Percentiles rank a stretch among this genome's conserved stretches.
These are phyloP conservation scores for Magnolia sinica DNA, from an alignment of 164 flowering plant genomes.

Conservation along the genomic window DNA sequence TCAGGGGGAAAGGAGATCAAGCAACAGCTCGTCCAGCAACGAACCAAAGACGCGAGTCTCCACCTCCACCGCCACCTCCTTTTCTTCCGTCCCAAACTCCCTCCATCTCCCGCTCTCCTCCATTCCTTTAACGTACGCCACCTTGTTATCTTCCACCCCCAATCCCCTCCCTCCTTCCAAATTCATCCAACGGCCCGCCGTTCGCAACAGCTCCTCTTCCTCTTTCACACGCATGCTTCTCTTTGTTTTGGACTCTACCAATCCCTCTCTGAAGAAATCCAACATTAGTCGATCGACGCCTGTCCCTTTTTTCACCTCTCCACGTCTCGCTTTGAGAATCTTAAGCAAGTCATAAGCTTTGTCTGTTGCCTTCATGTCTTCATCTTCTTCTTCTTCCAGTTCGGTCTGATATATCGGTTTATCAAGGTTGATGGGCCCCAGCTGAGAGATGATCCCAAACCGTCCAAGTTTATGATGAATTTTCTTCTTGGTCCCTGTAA, in stretches of 20 bases:
- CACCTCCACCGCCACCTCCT: constrained; percentile 38
- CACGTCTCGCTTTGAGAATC: constrained; percentile 23
- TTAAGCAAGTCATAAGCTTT: constrained; percentile 25
- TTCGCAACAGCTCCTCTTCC: constrained; percentile 24
- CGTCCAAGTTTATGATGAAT: constrained; percentile 36
- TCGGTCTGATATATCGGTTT: constrained; percentile 27
- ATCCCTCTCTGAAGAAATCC: constrained; percentile 47
- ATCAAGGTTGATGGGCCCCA: constrained; percentile 53
- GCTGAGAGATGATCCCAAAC: constrained; percentile 36
- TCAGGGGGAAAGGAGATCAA: constrained; percentile 20
- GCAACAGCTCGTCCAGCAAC: constrained; percentile 51
- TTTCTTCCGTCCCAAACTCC: constrained; percentile 30
- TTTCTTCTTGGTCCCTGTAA: constrained; percentile 37
- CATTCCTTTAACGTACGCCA: constrained; percentile 46
- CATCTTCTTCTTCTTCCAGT: constrained; percentile 2
- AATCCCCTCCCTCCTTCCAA: constrained; percentile 33
- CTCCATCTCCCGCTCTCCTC: constrained; percentile 44
- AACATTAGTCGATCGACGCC: constrained; percentile 29
- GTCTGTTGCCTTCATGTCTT: background rate
- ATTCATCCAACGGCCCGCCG: constrained; percentile 45
- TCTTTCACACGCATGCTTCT: background rate
- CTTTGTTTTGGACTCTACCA: background rate
- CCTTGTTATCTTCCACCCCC: constrained; percentile 36
- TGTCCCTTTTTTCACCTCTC: background rate
- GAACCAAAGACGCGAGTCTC: constrained; percentile 31